phyloP scores from a whole-genome alignment of 352 stramenopile species.

The Globisporangium camurandrum region DNA sequence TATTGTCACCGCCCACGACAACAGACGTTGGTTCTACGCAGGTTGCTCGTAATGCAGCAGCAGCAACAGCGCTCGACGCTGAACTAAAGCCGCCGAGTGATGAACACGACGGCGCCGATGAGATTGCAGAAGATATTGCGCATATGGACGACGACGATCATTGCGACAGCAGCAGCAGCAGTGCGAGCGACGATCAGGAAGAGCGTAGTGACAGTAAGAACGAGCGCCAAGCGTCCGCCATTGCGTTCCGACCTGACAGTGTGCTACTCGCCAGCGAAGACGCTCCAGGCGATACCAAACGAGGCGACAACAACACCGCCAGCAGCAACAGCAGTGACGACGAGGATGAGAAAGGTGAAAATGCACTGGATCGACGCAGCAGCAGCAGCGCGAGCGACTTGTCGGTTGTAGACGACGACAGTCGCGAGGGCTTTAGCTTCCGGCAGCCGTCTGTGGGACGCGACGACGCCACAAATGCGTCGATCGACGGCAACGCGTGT shows the following conservation, averaged over 20 bases:
- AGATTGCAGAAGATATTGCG: slow-evolving; percentile 31
- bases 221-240: no score
- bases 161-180: slow-evolving; percentile 7
- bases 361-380: background rate
- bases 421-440: slow-evolving; percentile 7
- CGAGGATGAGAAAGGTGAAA: no score
- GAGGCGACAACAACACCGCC: background rate
- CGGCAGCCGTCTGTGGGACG: slow-evolving; percentile 4
- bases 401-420: background rate
- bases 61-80: background rate
- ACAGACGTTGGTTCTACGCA: no score
- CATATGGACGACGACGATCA: slow-evolving; percentile 7
- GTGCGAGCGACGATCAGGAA: background rate
- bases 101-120: slow-evolving; percentile 14
- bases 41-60: no score
- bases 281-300: no score
- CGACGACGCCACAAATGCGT: no score
- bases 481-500: background rate
- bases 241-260: no score
- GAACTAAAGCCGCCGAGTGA: background rate
- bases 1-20: no score
- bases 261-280: no score
- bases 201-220: no score
- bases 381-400: background rate
- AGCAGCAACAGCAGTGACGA: background rate